phyloP scores from a whole-genome alignment of 176 grass and related monocot species.

The Zizania latifolia region DNA sequence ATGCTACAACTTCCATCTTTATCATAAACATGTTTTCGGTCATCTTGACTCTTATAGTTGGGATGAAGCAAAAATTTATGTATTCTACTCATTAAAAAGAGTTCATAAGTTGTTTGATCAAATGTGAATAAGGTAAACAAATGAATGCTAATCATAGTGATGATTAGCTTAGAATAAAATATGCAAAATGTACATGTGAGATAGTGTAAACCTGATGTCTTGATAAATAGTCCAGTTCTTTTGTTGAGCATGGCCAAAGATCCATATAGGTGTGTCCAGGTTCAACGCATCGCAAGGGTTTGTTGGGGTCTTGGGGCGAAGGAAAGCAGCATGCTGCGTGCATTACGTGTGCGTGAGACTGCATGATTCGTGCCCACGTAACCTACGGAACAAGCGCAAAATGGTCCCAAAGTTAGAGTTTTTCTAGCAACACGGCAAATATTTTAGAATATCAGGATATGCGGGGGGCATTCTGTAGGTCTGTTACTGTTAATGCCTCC shows the following conservation, averaged over 20 bases:
- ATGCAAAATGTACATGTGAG: conserved; percentile 2
- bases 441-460: too few species aligned
- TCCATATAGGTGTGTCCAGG: conserved; percentile 80
- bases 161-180: neutral
- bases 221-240: conserved; percentile 94
- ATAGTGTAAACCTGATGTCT: conserved; percentile 64
- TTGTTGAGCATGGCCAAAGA: conserved; percentile 93
- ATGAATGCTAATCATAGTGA: neutral
- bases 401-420: too few species aligned
- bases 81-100: conserved; percentile 55
- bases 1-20: conserved; percentile 55
- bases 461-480: too few species aligned
- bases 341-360: too few species aligned
- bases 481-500: too few species aligned
- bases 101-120: conserved; percentile 13
- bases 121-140: conserved; percentile 7
- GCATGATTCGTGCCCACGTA: too few species aligned
- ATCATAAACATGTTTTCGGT: conserved; percentile 48
- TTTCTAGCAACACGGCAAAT: too few species aligned
- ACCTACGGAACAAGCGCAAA: too few species aligned
- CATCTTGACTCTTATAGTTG: conserved; percentile 35
- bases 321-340: too few species aligned
- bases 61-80: conserved; percentile 85
- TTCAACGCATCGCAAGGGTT: too few species aligned
- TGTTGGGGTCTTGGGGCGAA: too few species aligned